Percentiles rank a stretch among this genome's conserved stretches.
phyloP scores from a whole-genome alignment of 2,329 filamentous ascomycete species.

The Thermothelomyces thermophilus region DNA sequence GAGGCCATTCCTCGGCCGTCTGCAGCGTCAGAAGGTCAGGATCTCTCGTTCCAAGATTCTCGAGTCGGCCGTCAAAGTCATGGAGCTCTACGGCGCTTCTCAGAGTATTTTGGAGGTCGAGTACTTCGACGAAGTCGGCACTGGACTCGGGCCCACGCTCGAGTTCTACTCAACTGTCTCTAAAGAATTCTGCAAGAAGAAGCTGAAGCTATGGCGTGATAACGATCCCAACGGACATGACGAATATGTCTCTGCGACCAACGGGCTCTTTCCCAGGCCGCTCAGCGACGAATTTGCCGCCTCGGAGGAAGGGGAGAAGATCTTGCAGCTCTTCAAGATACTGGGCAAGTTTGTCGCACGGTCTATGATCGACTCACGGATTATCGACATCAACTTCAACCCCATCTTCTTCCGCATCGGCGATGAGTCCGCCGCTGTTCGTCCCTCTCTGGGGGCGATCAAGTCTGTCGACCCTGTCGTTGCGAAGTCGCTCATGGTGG shows the following conservation, averaged over 20 bases:
- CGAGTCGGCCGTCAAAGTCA: slow-evolving; percentile 95
- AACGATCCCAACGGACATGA: slow-evolving; percentile 66
- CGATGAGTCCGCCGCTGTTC: slow-evolving; percentile 59
- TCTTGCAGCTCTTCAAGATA: slow-evolving; percentile 82
- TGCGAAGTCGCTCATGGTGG: slow-evolving; percentile 74
- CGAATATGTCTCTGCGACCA: slow-evolving; percentile 78
- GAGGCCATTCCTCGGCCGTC: slow-evolving; percentile 78
- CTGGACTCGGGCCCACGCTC: slow-evolving; percentile 86
- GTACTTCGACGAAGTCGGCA: slow-evolving; percentile 98
- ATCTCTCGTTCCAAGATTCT: slow-evolving; percentile 92
- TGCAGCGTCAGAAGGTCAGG: slow-evolving; percentile 95
- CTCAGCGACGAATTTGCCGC: slow-evolving; percentile 71
- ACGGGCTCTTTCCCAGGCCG: slow-evolving; percentile 85
- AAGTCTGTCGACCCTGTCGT: slow-evolving; percentile 83
- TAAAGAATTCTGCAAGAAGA: slow-evolving; percentile 95
- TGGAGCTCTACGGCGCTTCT: slow-evolving; percentile 96
- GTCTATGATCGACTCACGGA: slow-evolving; percentile 96
- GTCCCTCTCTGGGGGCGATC: slow-evolving; percentile 80
- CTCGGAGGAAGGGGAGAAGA: slow-evolving; percentile 75
- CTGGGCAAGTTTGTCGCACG: slow-evolving; percentile 96
- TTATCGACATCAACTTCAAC: slow-evolving; percentile 96
- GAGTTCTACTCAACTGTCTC: slow-evolving; percentile 98
- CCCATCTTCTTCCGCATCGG: slow-evolving; percentile 95
- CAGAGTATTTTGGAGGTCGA: slow-evolving; percentile 95
- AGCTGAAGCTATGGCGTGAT: slow-evolving; percentile 93